Evolutionary conservation across 2,329 filamentous ascomycete genomes (phyloP), one percentile per base, ranked within the genome.

Genomic region (Neonectria neomacrospora): DNA sequence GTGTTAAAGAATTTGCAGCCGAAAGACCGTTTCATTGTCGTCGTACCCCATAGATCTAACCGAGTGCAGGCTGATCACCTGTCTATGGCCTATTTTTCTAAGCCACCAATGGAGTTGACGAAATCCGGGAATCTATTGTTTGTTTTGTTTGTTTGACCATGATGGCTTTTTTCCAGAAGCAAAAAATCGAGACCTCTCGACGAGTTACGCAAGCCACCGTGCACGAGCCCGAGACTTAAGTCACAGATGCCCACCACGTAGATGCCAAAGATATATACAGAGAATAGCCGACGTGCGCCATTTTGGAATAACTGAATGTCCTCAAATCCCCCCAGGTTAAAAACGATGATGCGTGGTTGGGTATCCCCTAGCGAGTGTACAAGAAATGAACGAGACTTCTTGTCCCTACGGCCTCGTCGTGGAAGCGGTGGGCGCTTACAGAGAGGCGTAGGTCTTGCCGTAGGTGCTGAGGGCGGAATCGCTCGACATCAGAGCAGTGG

Each of bases 361-460:
- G 68, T 74, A 74, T 77, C 58, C 73, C 75, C 75, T 75, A 76
- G 66, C 71, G 72, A 77, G 71, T 80, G 75, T 79, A 77, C 75
- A 78, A 74, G 73, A 80, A 79, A 64, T 72, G 66, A 77, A 75
- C 56, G 73, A 47, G 52, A 68, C 45, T 56, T 51, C 42, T 50
- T 48, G 41, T 45, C 50, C 53, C 30, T 39, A 37, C 23, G 34
- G n/a, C 34, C 30, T 39, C 18, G 37, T 34, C 39, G 26, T 42
- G 23, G 5, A 66, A 52, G 50, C 58, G 20, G 54, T 50, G 30
- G 30, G 16, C 57, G 56, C 58, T 73, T 74, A 75, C 42, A 76
- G 66, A 34, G 79, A 80, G 68, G 84, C 85, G 69, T 84, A 88
- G 60, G 80, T 80, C 69, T 81, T 73, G 73, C 86, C 86, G 66